phyloP scores from a whole-genome alignment of 331 rosid species.

The Spiraea crenata region DNA sequence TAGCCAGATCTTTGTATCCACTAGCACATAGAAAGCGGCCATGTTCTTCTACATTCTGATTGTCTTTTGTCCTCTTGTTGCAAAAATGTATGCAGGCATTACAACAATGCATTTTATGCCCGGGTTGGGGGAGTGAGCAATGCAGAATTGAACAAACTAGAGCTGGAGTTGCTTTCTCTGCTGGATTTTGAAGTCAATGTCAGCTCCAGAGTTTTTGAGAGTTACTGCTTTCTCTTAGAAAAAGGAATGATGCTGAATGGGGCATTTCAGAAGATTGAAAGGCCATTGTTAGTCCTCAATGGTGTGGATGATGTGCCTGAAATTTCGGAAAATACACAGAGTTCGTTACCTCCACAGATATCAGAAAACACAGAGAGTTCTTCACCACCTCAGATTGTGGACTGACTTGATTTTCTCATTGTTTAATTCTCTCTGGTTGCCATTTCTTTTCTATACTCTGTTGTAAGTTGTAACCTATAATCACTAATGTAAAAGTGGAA shows the following conservation, averaged over 20 bases:
- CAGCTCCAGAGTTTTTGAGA: slow-evolving; percentile 64
- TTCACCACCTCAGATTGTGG: slow-evolving; percentile 32
- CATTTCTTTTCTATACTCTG: background rate
- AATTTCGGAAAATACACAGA: slow-evolving; percentile 50
- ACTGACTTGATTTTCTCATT: slow-evolving; percentile 1
- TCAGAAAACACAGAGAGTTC: slow-evolving; percentile 44
- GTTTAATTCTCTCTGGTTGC: background rate
- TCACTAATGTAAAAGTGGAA: background rate
- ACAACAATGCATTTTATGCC: slow-evolving; percentile 84
- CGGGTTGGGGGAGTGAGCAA: slow-evolving; percentile 93
- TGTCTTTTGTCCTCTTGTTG: slow-evolving; percentile 4
- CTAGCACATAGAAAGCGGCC: background rate
- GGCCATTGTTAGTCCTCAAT: slow-evolving; percentile 30
- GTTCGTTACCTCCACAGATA: slow-evolving; percentile 47
- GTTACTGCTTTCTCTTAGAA: slow-evolving; percentile 76
- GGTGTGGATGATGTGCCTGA: slow-evolving; percentile 47
- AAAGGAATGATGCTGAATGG: slow-evolving; percentile 61
- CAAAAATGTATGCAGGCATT: slow-evolving; percentile 44
- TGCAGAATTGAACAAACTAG: slow-evolving; percentile 75
- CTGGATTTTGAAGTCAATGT: slow-evolving; percentile 72
- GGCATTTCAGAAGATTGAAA: slow-evolving; percentile 45
- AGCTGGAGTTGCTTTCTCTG: slow-evolving; percentile 71
- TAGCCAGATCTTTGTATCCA: background rate
- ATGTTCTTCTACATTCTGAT: background rate
- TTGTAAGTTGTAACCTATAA: background rate